Base-by-base conservation (phyloP, 495 filamentous ascomycete genomes). In the Oidiodendron maius region DNA sequence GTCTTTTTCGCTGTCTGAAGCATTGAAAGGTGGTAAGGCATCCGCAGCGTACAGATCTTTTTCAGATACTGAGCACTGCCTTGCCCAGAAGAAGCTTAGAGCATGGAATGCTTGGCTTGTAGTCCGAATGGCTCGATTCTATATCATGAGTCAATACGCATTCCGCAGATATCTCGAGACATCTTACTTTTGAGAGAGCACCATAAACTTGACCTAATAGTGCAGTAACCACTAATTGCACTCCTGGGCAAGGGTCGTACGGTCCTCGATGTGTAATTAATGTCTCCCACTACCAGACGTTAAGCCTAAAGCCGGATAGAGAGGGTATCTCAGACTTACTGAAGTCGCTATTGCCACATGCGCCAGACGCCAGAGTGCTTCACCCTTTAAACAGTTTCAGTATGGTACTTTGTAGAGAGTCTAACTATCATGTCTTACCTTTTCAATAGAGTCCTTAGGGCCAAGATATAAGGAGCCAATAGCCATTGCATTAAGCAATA, bases 381-480 rank as follows among this genome's bases (percentile, higher is more conserved):
- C 71, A 0, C 71, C 71, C 60, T 65, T 30, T n/a, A 44, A n/a
- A 32, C n/a, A n/a, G n/a, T n/a, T n/a, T n/a, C n/a, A n/a, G n/a
- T n/a, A n/a, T n/a, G n/a, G n/a, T n/a, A n/a, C n/a, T n/a, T n/a
- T n/a, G n/a, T n/a, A n/a, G n/a, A n/a, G n/a, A n/a, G n/a, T n/a
- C n/a, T n/a, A n/a, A n/a, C n/a, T n/a, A n/a, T n/a, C n/a, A n/a
- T n/a, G n/a, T n/a, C n/a, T n/a, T n/a, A n/a, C n/a, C n/a, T n/a
- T n/a, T n/a, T n/a, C n/a, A n/a, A 75, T 61, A 0, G 71, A 69
- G 37, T 67, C 65, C 32, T 67, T 71, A 6, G 69, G 69, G 0
- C 70, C 70, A 8, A 75, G 56, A 47, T 72, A 75, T 18, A 75
- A 50, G 26, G 71, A 75, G 1, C 71, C 71, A 22, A 75, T 66